Percentiles rank a stretch among this genome's conserved stretches.
Conservation (phyloP, 371 early-diverging fungal species). For the Cokeromyces recurvatus region DNA sequence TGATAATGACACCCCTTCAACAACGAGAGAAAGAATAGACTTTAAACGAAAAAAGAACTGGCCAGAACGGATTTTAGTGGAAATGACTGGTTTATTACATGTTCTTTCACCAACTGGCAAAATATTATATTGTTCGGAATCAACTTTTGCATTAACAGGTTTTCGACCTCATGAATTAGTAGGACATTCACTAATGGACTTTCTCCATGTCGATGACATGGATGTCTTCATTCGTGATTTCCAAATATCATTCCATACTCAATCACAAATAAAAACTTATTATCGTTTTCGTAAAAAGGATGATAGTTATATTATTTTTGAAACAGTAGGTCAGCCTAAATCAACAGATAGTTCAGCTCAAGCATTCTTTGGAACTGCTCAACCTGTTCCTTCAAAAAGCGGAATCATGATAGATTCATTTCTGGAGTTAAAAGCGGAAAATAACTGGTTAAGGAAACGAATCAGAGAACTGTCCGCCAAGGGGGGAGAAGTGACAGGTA, state of each 20-base stretch:
- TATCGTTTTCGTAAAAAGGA: slow-evolving; percentile 53
- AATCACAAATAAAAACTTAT: slow-evolving; percentile 36
- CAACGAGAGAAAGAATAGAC: slow-evolving; percentile 31
- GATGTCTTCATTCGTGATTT: slow-evolving; percentile 47
- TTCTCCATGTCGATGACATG: slow-evolving; percentile 58
- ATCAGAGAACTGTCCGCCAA: slow-evolving; percentile 27
- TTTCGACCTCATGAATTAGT: slow-evolving; percentile 57
- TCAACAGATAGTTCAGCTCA: neutral
- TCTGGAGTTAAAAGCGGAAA: slow-evolving; percentile 53
- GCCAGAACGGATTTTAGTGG: slow-evolving; percentile 52
- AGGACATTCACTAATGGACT: slow-evolving; percentile 47
- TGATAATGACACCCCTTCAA: too few species aligned
- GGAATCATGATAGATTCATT: slow-evolving; percentile 49
- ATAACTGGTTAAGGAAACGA: slow-evolving; percentile 39
- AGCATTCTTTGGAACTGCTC: slow-evolving; percentile 51
- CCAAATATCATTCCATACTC: slow-evolving; percentile 40
- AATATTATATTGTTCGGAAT: slow-evolving; percentile 57
- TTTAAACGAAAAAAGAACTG: slow-evolving; percentile 52
- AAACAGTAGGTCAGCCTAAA: slow-evolving; percentile 47
- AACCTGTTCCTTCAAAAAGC: slow-evolving; percentile 45
- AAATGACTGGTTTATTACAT: slow-evolving; percentile 58
- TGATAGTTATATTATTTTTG: slow-evolving; percentile 41
- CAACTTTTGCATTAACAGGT: slow-evolving; percentile 49
- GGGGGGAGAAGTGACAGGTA: slow-evolving; percentile 1
- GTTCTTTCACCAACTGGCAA: slow-evolving; percentile 54